Conservation (phyloP, 306 rosid genomes). For the Dryas drummondii region DNA sequence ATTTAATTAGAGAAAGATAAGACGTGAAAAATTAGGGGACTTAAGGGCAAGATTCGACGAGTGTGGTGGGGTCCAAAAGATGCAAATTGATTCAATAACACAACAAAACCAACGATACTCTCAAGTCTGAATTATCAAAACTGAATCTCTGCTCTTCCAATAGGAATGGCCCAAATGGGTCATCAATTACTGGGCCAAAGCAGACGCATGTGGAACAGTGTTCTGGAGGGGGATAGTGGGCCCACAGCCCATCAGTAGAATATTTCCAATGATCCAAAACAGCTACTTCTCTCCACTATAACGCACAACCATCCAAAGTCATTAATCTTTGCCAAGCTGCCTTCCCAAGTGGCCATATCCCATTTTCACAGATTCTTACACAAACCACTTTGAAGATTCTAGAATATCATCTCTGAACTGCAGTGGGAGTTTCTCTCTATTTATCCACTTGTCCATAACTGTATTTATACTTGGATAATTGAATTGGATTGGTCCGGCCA, state of each 20-base stretch:
- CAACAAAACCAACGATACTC: background rate
- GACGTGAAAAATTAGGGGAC: background rate
- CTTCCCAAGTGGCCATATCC: background rate
- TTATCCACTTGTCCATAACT: background rate
- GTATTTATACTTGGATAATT: background rate
- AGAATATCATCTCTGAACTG: background rate
- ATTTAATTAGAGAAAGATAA: background rate
- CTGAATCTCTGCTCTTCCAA: background rate
- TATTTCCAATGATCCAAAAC: background rate
- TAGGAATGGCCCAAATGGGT: background rate
- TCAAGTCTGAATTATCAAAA: background rate
- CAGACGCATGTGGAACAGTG: background rate
- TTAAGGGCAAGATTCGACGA: background rate
- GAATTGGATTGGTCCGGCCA: background rate
- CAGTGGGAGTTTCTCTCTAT: background rate
- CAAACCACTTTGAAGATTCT: background rate
- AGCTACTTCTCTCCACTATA: background rate
- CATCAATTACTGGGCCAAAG: background rate
- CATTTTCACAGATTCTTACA: background rate
- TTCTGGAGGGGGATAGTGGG: background rate
- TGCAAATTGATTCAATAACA: constrained; percentile 12
- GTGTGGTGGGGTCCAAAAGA: background rate
- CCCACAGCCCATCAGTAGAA: background rate
- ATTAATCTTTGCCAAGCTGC: background rate
- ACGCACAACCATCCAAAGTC: constrained; percentile 3